Evolutionary conservation across 2,329 filamentous ascomycete genomes (phyloP).

Genomic region (Exophiala alcalophila): DNA sequence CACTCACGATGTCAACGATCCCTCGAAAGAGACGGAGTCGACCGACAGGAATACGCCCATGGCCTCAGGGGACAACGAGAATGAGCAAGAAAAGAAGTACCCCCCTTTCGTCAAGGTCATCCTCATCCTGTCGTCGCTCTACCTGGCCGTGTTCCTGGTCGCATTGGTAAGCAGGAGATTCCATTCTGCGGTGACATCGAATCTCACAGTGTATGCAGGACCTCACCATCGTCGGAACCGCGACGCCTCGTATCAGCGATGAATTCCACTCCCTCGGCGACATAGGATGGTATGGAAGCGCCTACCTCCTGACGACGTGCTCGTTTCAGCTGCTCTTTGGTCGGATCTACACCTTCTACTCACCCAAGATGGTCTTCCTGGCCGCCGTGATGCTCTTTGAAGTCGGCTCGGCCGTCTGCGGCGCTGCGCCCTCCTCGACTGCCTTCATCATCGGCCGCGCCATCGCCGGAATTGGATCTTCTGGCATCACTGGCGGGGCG

Average conservation of each 20-base stretch:
- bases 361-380: constrained; percentile 45
- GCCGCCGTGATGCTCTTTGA: constrained; percentile 42
- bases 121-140: constrained; percentile 5
- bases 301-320: constrained; percentile 45
- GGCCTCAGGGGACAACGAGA: not conserved
- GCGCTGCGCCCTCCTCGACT: constrained; percentile 38
- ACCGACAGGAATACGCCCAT: too few relatives aligned
- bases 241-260: constrained; percentile 49
- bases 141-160: constrained; percentile 9
- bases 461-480: constrained; percentile 41
- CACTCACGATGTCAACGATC: not conserved
- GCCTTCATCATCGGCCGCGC: constrained; percentile 43
- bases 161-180: not conserved
- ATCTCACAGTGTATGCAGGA: constrained; percentile 7
- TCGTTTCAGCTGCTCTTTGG: constrained; percentile 45
- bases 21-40: too few relatives aligned
- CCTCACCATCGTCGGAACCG: constrained; percentile 42
- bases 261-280: constrained; percentile 47
- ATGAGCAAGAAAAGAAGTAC: constrained; percentile 5
- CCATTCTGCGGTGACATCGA: not conserved
- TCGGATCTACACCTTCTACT: constrained; percentile 44
- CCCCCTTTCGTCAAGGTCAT: constrained; percentile 2
- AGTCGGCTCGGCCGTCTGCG: constrained; percentile 42
- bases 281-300: constrained; percentile 49
- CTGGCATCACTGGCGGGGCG: constrained; percentile 41